A percentile compares a stretch with the other conserved stretches of the same genome.
These are phyloP conservation scores for Fusarium verticillioides DNA, from an alignment of 2,329 filamentous ascomycete species.

Conservation along the genomic window DNA sequence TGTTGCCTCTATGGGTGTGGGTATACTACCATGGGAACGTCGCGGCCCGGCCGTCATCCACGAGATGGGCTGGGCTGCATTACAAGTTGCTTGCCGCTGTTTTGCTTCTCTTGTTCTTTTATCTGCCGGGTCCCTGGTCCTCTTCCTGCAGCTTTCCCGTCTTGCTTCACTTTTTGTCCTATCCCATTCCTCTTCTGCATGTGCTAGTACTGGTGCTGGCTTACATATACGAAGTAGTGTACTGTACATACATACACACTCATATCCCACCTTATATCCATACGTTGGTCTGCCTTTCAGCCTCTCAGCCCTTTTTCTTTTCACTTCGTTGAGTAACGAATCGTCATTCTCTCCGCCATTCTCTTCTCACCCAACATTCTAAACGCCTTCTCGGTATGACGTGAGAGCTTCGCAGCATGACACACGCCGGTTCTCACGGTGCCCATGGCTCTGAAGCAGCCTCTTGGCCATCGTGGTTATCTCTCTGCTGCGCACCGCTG, in stretches of 20 bases:
- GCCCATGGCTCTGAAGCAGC: slow-evolving; percentile 55
- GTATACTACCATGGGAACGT: slow-evolving; percentile 11
- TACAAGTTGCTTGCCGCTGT: slow-evolving; percentile 27
- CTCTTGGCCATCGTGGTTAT: slow-evolving; percentile 59
- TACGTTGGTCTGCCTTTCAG: slow-evolving; percentile 14
- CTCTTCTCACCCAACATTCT: slow-evolving; percentile 15
- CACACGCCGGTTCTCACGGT: slow-evolving; percentile 55
- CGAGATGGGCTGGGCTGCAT: slow-evolving; percentile 27
- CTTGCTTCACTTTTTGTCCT: slow-evolving; percentile 38
- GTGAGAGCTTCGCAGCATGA: slow-evolving; percentile 52
- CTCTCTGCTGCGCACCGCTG: slow-evolving; percentile 58
- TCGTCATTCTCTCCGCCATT: slow-evolving; percentile 23
- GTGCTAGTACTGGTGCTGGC: slow-evolving; percentile 9
- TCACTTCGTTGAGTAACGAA: slow-evolving; percentile 15
- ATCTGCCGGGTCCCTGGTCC: slow-evolving; percentile 40
- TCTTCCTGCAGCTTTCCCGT: slow-evolving; percentile 37
- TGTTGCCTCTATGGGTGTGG: slow-evolving; percentile 26
- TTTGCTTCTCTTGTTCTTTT: slow-evolving; percentile 30
- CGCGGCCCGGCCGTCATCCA: slow-evolving; percentile 28
- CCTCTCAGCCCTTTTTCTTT: slow-evolving; percentile 6
- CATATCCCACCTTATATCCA: slow-evolving; percentile 21
- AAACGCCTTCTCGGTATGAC: slow-evolving; percentile 40
- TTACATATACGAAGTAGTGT: slow-evolving; percentile 38
- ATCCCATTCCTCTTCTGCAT: slow-evolving; percentile 31
- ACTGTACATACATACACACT: slow-evolving; percentile 29